Conservation (phyloP, 345 rosid genomes). For the Gossypioides kirkii region DNA sequence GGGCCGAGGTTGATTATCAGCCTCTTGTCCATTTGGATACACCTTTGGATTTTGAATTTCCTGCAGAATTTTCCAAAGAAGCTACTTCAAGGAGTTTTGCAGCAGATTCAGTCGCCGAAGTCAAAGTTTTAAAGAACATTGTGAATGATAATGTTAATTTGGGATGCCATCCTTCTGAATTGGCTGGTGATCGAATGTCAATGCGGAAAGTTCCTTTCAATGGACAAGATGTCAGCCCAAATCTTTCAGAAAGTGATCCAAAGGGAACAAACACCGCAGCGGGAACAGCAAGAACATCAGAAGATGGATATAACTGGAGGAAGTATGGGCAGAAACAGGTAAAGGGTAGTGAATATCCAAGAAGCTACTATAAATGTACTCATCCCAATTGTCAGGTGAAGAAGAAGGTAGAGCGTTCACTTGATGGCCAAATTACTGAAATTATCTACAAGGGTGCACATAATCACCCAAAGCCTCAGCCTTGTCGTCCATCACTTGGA, state of each 20-base stretch:
- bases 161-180: conserved; percentile 25
- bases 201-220: conserved; percentile 18
- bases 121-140: conserved; percentile 18
- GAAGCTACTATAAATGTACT: conserved; percentile 65
- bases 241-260: conserved; percentile 23
- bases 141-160: conserved; percentile 20
- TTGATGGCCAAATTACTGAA: conserved; percentile 59
- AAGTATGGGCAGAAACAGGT: conserved; percentile 66
- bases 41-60: conserved; percentile 33
- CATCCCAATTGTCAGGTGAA: conserved; percentile 50
- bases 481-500: conserved; percentile 33
- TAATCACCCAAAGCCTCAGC: conserved; percentile 53
- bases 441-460: conserved; percentile 58
- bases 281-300: conserved; percentile 37
- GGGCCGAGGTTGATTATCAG: conserved; percentile 19
- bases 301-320: conserved; percentile 67
- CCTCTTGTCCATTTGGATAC: conserved; percentile 19
- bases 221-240: conserved; percentile 17
- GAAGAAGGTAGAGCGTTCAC: conserved; percentile 58
- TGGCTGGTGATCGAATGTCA: conserved; percentile 13
- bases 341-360: conserved; percentile 58
- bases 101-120: conserved; percentile 20
- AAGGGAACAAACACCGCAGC: conserved; percentile 22
- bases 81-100: conserved; percentile 19
- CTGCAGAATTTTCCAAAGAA: conserved; percentile 26